Conservation (phyloP, 169 alveolate genomes). For the Besnoitia besnoiti region DNA sequence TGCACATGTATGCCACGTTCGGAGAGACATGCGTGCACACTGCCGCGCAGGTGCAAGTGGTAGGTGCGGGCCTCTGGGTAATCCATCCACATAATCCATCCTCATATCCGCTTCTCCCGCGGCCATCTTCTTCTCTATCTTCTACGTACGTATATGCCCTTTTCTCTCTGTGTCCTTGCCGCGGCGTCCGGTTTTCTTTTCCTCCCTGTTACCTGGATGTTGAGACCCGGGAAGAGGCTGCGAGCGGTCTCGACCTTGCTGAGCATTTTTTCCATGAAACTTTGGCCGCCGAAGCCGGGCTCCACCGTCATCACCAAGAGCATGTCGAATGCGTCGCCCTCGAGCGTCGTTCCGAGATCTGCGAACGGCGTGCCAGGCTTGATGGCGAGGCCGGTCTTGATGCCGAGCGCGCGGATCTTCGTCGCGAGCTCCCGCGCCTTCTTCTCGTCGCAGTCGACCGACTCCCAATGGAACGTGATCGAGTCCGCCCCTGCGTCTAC, state of each 20-base stretch:
- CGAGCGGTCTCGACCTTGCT: conserved; percentile 73
- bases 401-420: conserved; percentile 66
- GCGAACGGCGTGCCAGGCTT: conserved; percentile 80
- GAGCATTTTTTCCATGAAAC: conserved; percentile 86
- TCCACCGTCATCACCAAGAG: conserved; percentile 91
- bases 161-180: too few species aligned
- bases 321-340: conserved; percentile 74
- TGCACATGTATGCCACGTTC: background rate
- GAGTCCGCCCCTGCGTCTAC: conserved; percentile 82
- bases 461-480: conserved; percentile 86
- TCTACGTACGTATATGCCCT: too few species aligned
- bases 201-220: conserved; percentile 46
- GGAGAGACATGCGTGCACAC: background rate
- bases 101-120: too few species aligned
- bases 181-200: too few species aligned
- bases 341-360: conserved; percentile 64
- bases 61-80: too few species aligned
- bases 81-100: too few species aligned
- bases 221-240: conserved; percentile 15
- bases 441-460: conserved; percentile 62
- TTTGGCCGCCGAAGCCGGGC: conserved; percentile 94
- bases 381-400: conserved; percentile 83
- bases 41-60: too few species aligned
- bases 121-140: too few species aligned
- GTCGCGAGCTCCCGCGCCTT: background rate